Conservation (phyloP, 139 green algal species). For the Axilococcus clingmanii region DNA sequence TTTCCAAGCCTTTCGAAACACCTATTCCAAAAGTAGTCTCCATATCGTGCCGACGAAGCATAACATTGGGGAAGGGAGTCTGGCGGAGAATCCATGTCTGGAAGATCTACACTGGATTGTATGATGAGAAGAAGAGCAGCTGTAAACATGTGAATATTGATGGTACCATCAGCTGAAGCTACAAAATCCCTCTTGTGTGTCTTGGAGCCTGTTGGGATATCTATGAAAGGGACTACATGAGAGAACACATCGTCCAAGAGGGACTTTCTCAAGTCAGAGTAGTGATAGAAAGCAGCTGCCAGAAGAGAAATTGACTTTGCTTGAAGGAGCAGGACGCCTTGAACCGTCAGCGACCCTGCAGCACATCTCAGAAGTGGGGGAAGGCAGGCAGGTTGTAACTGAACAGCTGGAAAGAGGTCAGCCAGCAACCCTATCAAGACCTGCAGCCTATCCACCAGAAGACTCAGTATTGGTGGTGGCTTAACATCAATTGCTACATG, state of each 20-base stretch:
- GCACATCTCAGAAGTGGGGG: slow-evolving; percentile 45
- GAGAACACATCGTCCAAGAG: slow-evolving; percentile 48
- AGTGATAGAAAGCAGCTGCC: slow-evolving; percentile 31
- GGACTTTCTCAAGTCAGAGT: slow-evolving; percentile 18
- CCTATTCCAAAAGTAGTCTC: slow-evolving; percentile 37
- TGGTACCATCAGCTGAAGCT: neutral
- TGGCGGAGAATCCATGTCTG: slow-evolving; percentile 14
- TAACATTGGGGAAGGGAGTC: neutral
- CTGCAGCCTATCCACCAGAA: slow-evolving; percentile 19
- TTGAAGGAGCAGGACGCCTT: slow-evolving; percentile 43
- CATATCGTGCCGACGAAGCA: neutral
- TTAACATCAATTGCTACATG: slow-evolving; percentile 5
- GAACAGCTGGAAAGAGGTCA: slow-evolving; percentile 22
- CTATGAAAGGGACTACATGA: slow-evolving; percentile 6
- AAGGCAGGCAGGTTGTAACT: slow-evolving; percentile 27
- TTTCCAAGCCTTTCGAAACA: slow-evolving; percentile 37
- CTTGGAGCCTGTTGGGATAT: neutral
- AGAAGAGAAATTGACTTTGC: slow-evolving; percentile 35
- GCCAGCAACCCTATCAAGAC: slow-evolving; percentile 18
- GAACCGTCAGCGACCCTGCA: slow-evolving; percentile 37
- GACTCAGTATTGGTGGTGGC: slow-evolving; percentile 3
- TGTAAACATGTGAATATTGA: slow-evolving; percentile 40
- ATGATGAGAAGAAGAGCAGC: slow-evolving; percentile 64
- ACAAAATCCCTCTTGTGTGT: neutral
- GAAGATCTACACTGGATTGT: slow-evolving; percentile 37